Percentiles rank a stretch among this genome's conserved stretches.
Conservation (phyloP, 345 rosid species). For the Orychophragmus violaceus region DNA sequence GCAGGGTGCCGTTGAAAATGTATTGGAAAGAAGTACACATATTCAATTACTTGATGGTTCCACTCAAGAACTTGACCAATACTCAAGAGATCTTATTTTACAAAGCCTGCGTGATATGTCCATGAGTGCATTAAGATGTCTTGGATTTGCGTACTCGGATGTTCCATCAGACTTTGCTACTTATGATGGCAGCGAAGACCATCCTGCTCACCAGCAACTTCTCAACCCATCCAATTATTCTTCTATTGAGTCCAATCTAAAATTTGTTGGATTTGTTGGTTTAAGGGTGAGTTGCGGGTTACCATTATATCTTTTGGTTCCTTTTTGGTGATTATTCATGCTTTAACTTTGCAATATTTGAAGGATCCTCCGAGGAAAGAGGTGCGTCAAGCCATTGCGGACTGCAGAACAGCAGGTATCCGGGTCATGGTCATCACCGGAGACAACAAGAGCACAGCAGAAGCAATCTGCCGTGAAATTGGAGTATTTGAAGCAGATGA, state of each 20-base stretch:
- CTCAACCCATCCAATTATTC: conserved; percentile 69
- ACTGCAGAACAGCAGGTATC: conserved; percentile 95
- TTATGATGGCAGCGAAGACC: conserved; percentile 84
- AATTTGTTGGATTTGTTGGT: conserved; percentile 83
- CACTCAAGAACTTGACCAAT: conserved; percentile 48
- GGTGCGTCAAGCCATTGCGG: conserved; percentile 90
- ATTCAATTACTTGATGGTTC: conserved; percentile 80
- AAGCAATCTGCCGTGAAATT: conserved; percentile 92
- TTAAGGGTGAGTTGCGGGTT: conserved; percentile 53
- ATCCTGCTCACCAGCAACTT: conserved; percentile 78
- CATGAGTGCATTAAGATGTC: conserved; percentile 67
- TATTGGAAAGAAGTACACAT: conserved; percentile 76
- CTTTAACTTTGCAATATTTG: conserved; percentile 4
- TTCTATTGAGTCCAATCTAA: conserved; percentile 68
- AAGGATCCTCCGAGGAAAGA: conserved; percentile 98
- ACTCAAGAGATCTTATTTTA: conserved; percentile 50
- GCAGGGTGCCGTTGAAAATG: conserved; percentile 95
- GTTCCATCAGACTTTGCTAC: conserved; percentile 50
- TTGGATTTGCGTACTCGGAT: conserved; percentile 77
- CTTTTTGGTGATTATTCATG: background rate
- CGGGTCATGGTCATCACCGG: conserved; percentile 97
- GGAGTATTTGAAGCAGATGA: conserved; percentile 78
- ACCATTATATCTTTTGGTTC: conserved; percentile 29
- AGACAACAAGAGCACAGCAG: conserved; percentile 91
- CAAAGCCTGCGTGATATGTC: conserved; percentile 71